A percentile compares a stretch with the other conserved stretches of the same genome.
Conservation (phyloP, 1,284 basidiomycete species). For the Inonotus obliquus region DNA sequence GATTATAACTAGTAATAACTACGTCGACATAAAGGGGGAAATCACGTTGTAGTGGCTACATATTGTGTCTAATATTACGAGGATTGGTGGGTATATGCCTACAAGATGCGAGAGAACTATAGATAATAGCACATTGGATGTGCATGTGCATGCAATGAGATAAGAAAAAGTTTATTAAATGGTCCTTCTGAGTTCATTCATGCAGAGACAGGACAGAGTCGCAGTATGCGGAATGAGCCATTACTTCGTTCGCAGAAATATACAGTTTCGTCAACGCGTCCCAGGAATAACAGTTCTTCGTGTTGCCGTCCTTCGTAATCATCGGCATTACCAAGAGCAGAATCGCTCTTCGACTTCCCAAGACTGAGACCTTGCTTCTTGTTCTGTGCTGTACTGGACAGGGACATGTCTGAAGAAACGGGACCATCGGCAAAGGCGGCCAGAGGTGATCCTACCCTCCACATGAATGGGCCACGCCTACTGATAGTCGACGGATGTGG, state of each 20-base stretch:
- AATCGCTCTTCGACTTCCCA: conserved; percentile 47
- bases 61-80: conserved; percentile 12
- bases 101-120: conserved; percentile 12
- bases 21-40: neutral
- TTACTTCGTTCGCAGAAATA: conserved; percentile 76
- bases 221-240: conserved; percentile 68
- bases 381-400: conserved; percentile 30
- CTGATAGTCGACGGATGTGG: conserved; percentile 56
- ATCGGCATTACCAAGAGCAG: conserved; percentile 40
- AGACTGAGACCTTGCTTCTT: conserved; percentile 48
- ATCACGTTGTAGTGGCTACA: conserved; percentile 14
- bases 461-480: conserved; percentile 66
- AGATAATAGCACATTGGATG: neutral
- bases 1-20: conserved; percentile 38
- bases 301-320: conserved; percentile 45
- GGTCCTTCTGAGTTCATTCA: neutral
- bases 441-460: conserved; percentile 72
- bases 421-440: conserved; percentile 36
- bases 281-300: conserved; percentile 74
- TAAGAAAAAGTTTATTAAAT: neutral
- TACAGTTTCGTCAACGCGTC: conserved; percentile 65
- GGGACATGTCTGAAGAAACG: conserved; percentile 35
- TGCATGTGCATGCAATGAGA: neutral
- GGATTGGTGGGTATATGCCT: conserved; percentile 15
- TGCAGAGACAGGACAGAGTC: conserved; percentile 41